Evolutionary conservation across 768 basidiomycete genomes (phyloP), one percentile per base, ranked within the genome.

Genomic region (Megacollybia marginata): DNA sequence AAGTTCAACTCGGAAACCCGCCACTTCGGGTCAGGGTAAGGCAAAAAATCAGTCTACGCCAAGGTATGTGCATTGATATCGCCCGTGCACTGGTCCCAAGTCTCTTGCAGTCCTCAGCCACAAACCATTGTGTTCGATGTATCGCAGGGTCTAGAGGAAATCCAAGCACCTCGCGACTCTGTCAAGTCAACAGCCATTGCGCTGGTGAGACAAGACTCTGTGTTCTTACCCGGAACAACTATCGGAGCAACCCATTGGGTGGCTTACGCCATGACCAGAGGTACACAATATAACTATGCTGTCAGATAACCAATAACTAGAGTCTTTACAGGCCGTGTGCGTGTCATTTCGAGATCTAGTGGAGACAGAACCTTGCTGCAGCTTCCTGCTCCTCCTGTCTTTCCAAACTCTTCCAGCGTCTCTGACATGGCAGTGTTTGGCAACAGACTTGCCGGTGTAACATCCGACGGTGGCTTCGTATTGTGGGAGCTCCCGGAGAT

Each of bases 221-320:
- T 84, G 20, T 92, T 92, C 69, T 69, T 91, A 50, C 87, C 86
- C 42, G 90, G 90, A 13, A 85, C 86, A 11, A 92, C 90, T 32
- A 92, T 92, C 48, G 90, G 90, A 9, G 90, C 90, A 12, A 91
- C 90, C 5, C 86, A 89, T 60, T 92, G 90, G 88, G 90, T 92
- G 51, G 90, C 90, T 13, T 92, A 92, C 59, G 90, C 89, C 20
- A 92, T 92, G 90, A 91, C 86, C 5, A 81, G 85, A 69, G 88
- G 85, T 80, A 53, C 9, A 60, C 53, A 16, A 35, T 38, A 35
- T 23, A 20, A 7, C 33, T 19, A 16, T 16, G 45, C 28, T 45
- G 42, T 32, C 31, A 44, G 20, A 32, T 46, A 48, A 28, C 23
- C 52, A 32, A 47, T 33, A 46, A 50, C 44, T 53, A 2, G 55